Evolutionary conservation across 2,329 filamentous ascomycete genomes (phyloP).

Genomic region (Chaetomiaceae sp.): DNA sequence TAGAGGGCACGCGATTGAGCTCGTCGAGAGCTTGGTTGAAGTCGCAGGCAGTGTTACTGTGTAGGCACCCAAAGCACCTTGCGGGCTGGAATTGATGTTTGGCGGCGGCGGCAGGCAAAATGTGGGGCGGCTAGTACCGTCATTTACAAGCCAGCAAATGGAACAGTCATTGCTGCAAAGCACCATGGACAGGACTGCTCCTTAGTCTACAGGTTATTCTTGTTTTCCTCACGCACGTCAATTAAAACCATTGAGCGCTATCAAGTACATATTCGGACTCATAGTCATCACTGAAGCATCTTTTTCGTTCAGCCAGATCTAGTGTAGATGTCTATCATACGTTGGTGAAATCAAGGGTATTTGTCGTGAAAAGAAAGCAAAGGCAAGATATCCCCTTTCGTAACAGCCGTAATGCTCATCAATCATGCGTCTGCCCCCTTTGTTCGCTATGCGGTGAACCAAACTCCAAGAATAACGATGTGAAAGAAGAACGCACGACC

Average conservation of each 20-base stretch:
- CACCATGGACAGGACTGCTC: too few relatives aligned
- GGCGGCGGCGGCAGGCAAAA: background rate
- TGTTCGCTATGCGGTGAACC: background rate
- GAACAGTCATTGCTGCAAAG: too few relatives aligned
- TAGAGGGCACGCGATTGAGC: background rate
- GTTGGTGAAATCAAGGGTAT: conserved; percentile 19
- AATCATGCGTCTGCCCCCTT: conserved; percentile 1
- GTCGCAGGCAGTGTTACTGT: background rate
- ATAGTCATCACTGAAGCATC: background rate
- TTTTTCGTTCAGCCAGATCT: background rate
- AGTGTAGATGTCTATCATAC: background rate
- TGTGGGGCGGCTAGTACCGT: background rate
- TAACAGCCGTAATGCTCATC: conserved; percentile 13
- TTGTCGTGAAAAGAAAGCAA: conserved; percentile 6
- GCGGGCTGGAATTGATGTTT: too few relatives aligned
- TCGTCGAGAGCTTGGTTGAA: background rate
- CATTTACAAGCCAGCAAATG: background rate
- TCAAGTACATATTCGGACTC: background rate
- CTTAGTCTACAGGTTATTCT: too few relatives aligned
- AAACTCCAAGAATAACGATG: background rate
- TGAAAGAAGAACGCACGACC: background rate
- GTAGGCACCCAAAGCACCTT: too few relatives aligned
- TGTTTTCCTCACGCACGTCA: background rate
- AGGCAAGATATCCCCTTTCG: conserved; percentile 1
- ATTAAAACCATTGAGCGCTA: background rate